Conservation (phyloP, 2,329 filamentous ascomycete genomes). For the Penicillium sp. region DNA sequence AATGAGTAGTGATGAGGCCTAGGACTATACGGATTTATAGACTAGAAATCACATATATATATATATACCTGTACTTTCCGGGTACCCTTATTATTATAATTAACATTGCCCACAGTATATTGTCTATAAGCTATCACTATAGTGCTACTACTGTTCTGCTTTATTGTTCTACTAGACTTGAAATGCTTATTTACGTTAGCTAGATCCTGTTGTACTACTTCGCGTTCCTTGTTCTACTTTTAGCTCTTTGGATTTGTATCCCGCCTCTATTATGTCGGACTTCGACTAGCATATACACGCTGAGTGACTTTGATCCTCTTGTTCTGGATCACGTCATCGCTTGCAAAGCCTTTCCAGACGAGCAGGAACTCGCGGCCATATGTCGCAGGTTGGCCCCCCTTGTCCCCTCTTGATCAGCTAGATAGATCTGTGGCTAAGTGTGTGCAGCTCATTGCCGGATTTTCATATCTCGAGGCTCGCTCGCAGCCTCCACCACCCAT, state of each 20-base stretch:
- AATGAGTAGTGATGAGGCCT: not conserved
- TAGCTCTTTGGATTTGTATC: not conserved
- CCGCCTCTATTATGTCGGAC: not conserved
- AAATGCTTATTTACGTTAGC: not conserved
- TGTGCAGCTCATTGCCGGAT: constrained; percentile 10
- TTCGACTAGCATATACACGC: constrained; percentile 5
- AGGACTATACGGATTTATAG: not conserved
- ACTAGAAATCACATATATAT: not conserved
- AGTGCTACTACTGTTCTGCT: not conserved
- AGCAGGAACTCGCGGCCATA: constrained; percentile 23
- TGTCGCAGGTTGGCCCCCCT: constrained; percentile 24
- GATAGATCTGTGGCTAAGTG: not conserved
- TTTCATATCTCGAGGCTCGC: constrained; percentile 19
- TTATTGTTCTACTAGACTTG: not conserved
- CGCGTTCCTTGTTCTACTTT: not conserved
- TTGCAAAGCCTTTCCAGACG: constrained; percentile 20
- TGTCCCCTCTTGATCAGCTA: not conserved
- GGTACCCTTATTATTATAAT: not conserved
- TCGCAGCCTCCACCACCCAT: constrained; percentile 20
- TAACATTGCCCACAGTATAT: not conserved
- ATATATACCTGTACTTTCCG: not conserved
- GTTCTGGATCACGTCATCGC: constrained; percentile 22
- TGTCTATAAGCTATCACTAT: not conserved
- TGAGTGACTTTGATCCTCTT: constrained; percentile 18
- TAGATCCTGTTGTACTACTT: not conserved